These are phyloP conservation scores for Aureobasidium sp. DNA, from an alignment of 2,329 filamentous ascomycete species.

Conservation along the genomic window DNA sequence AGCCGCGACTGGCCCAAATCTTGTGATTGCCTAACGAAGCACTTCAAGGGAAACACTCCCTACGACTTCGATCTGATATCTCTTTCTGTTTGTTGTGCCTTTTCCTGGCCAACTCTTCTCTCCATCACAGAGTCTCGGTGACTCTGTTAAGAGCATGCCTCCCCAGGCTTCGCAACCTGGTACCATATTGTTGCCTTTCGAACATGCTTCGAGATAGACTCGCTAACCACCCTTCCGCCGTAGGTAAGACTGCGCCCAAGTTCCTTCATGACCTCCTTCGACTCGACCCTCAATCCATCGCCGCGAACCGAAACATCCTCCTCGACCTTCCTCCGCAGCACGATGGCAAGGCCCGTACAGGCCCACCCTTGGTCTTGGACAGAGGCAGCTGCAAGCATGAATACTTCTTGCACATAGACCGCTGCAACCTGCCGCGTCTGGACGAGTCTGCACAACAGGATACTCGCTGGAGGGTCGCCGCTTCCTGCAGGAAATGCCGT, in stretches of 20 bases:
- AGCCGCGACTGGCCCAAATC: neutral
- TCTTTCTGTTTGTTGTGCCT: neutral
- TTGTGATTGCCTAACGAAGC: neutral
- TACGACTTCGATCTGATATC: neutral
- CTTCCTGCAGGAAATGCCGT: conserved; percentile 53
- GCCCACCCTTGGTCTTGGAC: conserved; percentile 26
- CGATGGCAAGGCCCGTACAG: conserved; percentile 25
- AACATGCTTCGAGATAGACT: neutral
- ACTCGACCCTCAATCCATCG: conserved; percentile 38
- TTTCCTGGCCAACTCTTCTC: neutral
- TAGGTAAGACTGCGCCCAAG: conserved; percentile 42
- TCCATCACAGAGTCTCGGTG: neutral
- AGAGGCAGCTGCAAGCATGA: conserved; percentile 48
- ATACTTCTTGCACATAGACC: conserved; percentile 48
- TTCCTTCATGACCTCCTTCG: conserved; percentile 43
- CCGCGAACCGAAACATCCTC: conserved; percentile 36
- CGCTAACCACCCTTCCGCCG: conserved; percentile 23
- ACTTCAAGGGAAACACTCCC: neutral
- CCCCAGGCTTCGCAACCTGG: conserved; percentile 13
- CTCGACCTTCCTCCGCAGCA: conserved; percentile 49
- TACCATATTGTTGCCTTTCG: conserved; percentile 18
- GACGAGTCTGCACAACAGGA: conserved; percentile 31
- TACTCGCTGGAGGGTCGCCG: conserved; percentile 47
- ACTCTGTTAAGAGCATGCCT: conserved; percentile 10
- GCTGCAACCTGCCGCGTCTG: conserved; percentile 41